Evolutionary conservation across 116 monocot species (phyloP), one percentile per base, ranked within the genome.

Genomic region (Thalassia testudinum): DNA sequence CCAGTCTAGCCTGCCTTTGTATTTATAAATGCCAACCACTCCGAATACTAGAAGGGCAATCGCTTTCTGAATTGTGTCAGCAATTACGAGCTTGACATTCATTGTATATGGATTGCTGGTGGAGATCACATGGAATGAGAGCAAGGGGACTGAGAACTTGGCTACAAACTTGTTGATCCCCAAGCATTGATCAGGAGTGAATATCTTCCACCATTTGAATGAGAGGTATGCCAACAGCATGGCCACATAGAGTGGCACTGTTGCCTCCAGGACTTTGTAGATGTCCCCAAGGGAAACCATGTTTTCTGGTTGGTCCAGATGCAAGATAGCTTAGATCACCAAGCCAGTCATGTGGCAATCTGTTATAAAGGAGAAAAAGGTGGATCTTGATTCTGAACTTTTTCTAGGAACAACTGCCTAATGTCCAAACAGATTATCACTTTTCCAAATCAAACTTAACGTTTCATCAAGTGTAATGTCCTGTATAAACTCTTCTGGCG

Each of bases 101-200:
- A 89, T 80, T 21, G 72, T 29, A 50, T 83, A 83, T 17, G 89
- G 83, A 49, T 89, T 72, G 72, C 71, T 80, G 52, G 59, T 52
- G 21, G 83, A 83, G 59, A 89, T 74, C 49, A 79, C 72, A 53
- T 71, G 83, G 51, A 83, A 89, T 15, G 77, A 76, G 5, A 83
- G 62, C 7, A 89, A 61, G 34, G 89, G 89, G 50, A 89, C 59
- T 12, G 83, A 83, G 58, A 89, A 69, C 56, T 80, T 83, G 22
- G 80, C 62, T 19, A 89, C 89, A 56, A 83, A 89, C 65, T 74
- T 89, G 74, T 89, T 89, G 20, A 89, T 80, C 21, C 77, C 80
- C 1, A 71, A 72, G 71, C 79, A 74, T 52, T 89, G 74, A 7
- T 77, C 71, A 10, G 70, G 54, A 6, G 66, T 83, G 70, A 89